A percentile compares a stretch with the other conserved stretches of the same genome.
Conservation (phyloP, 257 asterid genomes). For the Misopates orontium region DNA sequence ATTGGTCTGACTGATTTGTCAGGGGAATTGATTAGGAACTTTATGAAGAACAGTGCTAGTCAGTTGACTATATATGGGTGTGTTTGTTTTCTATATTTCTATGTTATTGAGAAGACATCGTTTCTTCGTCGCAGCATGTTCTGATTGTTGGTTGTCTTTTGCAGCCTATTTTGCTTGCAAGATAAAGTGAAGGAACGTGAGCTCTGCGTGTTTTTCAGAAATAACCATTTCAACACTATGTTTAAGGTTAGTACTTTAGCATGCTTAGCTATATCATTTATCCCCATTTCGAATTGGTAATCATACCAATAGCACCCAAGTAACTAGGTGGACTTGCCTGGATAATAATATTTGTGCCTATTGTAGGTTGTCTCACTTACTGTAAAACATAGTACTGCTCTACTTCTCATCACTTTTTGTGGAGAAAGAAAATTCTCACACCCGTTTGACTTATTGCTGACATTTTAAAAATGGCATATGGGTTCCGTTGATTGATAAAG, state of each 20-base stretch:
- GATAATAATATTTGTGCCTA: conserved; percentile 3
- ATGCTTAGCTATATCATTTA: not conserved
- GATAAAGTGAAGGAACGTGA: conserved; percentile 90
- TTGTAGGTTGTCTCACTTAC: not conserved
- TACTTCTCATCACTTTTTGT: not conserved
- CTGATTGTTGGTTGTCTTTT: conserved; percentile 27
- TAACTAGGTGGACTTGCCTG: conserved; percentile 7
- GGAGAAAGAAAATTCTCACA: conserved; percentile 1
- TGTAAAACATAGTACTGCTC: too few relatives aligned
- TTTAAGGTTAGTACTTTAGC: conserved; percentile 69
- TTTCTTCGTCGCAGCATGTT: conserved; percentile 27
- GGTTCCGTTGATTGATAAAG: not conserved
- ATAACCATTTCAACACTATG: conserved; percentile 98
- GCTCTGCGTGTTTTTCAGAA: conserved; percentile 91
- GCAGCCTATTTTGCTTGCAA: conserved; percentile 87
- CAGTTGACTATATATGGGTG: conserved; percentile 90
- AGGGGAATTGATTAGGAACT: conserved; percentile 77
- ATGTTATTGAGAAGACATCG: conserved; percentile 21
- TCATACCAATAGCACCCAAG: conserved; percentile 8
- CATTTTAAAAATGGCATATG: conserved; percentile 1
- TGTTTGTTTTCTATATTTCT: conserved; percentile 29
- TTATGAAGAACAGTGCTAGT: conserved; percentile 90
- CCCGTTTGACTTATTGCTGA: conserved; percentile 1
- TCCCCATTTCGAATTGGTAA: not conserved
- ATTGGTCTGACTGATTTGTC: conserved; percentile 28